Evolutionary conservation across 75 land plant genomes (phyloP).

Genomic region (Picea sitchensis): DNA sequence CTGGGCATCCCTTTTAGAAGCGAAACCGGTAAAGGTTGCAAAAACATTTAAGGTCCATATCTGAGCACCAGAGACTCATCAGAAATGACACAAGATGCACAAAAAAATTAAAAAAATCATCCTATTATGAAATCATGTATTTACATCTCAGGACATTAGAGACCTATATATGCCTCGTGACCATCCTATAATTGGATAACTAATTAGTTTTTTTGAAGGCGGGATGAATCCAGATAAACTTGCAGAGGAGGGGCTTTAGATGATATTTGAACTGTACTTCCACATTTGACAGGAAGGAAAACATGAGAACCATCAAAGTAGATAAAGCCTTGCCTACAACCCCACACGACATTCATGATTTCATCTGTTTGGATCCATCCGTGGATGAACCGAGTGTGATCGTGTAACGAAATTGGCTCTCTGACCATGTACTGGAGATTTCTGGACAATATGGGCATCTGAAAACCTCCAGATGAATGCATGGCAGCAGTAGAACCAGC

Average conservation of each 20-base stretch:
- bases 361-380: slow-evolving; percentile 55
- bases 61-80: too few species aligned
- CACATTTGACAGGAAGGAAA: slow-evolving; percentile 47
- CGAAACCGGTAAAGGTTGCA: too few species aligned
- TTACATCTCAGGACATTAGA: too few species aligned
- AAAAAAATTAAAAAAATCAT: too few species aligned
- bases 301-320: slow-evolving; percentile 92
- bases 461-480: slow-evolving; percentile 94
- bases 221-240: too few species aligned
- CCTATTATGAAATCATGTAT: too few species aligned
- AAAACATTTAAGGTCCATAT: too few species aligned
- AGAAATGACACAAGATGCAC: too few species aligned
- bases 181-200: too few species aligned
- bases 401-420: slow-evolving; percentile 68
- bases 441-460: slow-evolving; percentile 62
- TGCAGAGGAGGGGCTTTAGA: slow-evolving; percentile 22
- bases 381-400: slow-evolving; percentile 35
- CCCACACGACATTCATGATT: slow-evolving; percentile 54
- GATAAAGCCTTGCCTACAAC: slow-evolving; percentile 58
- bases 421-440: slow-evolving; percentile 98
- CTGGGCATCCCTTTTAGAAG: too few species aligned
- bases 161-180: too few species aligned
- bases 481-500: slow-evolving; percentile 98
- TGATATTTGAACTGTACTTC: slow-evolving; percentile 69
- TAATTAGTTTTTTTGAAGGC: too few species aligned